Conservation (phyloP, 2,329 filamentous ascomycete genomes). For the Colletotrichum spinosum region DNA sequence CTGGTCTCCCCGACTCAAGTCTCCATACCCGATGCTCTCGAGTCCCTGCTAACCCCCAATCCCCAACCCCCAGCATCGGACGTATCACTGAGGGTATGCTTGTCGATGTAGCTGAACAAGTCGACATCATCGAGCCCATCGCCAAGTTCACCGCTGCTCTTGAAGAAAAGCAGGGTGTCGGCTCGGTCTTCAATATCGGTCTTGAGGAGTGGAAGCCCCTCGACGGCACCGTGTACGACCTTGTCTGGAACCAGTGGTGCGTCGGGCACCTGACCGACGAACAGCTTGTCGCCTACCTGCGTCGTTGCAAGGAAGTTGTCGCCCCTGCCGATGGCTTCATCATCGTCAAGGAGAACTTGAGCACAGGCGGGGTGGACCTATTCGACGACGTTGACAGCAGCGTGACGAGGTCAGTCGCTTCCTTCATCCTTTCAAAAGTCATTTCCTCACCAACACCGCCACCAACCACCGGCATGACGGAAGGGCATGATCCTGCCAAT, state of each 20-base stretch:
- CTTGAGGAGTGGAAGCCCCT: constrained; percentile 76
- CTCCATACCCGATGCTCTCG: constrained; percentile 15
- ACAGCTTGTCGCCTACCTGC: constrained; percentile 76
- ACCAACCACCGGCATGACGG: constrained; percentile 6
- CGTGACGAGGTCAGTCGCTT: constrained; percentile 33
- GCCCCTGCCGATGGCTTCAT: constrained; percentile 47
- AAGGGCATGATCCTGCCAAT: constrained; percentile 11
- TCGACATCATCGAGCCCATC: constrained; percentile 90
- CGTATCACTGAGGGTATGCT: constrained; percentile 84
- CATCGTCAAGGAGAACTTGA: constrained; percentile 75
- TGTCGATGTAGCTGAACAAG: constrained; percentile 72
- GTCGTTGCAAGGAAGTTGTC: constrained; percentile 63
- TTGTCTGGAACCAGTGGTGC: constrained; percentile 95
- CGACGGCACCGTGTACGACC: constrained; percentile 70
- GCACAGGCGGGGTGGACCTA: constrained; percentile 68
- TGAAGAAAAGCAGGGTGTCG: constrained; percentile 66
- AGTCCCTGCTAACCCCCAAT: constrained; percentile 24
- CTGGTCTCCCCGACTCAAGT: constrained; percentile 26
- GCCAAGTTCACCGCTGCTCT: constrained; percentile 80
- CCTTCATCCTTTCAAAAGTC: constrained; percentile 1
- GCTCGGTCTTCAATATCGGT: constrained; percentile 76
- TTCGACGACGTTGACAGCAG: constrained; percentile 50
- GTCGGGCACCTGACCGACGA: constrained; percentile 82
- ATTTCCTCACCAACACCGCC: constrained; percentile 21
- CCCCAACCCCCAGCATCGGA: constrained; percentile 71